Evolutionary conservation across 2,329 filamentous ascomycete species (phyloP).

Genomic region (Ascochyta rabiei): DNA sequence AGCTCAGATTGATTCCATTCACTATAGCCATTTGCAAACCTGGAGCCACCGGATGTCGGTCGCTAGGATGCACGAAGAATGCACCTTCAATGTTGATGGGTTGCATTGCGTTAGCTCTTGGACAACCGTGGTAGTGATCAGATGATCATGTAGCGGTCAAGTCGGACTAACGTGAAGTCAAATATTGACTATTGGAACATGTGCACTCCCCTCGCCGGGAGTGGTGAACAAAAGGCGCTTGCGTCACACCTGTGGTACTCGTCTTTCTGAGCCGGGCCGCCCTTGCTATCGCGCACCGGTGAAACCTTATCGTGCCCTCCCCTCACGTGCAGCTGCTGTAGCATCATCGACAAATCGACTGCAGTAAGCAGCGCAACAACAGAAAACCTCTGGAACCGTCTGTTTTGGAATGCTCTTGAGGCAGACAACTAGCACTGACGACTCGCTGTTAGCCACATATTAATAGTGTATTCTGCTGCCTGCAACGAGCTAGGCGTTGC

Average conservation of each 20-base stretch:
- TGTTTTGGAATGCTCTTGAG: not conserved
- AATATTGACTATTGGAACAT: not conserved
- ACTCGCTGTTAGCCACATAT: not conserved
- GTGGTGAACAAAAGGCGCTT: conserved; percentile 7
- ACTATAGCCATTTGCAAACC: not conserved
- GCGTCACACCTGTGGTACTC: conserved; percentile 11
- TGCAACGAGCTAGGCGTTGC: conserved; percentile 14
- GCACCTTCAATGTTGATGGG: not conserved
- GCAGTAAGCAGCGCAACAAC: not conserved
- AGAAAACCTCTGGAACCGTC: conserved; percentile 4
- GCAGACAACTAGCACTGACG: not conserved
- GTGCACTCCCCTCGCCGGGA: conserved; percentile 4
- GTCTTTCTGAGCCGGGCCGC: conserved; percentile 2
- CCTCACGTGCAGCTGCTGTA: conserved; percentile 10
- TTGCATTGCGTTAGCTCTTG: not conserved
- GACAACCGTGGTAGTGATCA: not conserved
- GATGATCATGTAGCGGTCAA: conserved; percentile 12
- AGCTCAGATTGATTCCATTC: not conserved
- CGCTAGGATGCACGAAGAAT: not conserved
- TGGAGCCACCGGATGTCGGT: not conserved
- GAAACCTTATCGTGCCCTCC: conserved; percentile 10
- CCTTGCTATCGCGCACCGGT: conserved; percentile 12
- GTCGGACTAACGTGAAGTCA: not conserved
- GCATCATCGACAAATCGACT: conserved; percentile 6
- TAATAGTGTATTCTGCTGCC: not conserved